Percentiles rank a stretch among this genome's conserved stretches.
These are phyloP conservation scores for Saccharomycopsis synnaedendra DNA, from an alignment of 805 yeast species.

Conservation along the genomic window DNA sequence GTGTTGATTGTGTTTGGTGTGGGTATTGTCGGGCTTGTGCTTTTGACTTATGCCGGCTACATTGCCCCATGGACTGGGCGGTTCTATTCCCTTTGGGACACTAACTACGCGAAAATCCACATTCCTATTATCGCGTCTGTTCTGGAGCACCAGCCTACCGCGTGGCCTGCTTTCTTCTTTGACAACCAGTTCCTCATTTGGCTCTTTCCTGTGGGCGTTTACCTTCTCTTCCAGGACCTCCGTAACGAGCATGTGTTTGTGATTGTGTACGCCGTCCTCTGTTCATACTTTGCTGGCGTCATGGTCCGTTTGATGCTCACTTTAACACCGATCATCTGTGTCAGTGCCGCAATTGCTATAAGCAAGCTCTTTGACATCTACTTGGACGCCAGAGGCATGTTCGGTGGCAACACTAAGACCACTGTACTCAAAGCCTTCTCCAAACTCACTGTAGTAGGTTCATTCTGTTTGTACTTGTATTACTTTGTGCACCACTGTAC, in stretches of 20 bases:
- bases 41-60: constrained; percentile 79
- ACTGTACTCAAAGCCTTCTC: constrained; percentile 30
- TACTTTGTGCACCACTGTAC: constrained; percentile 90
- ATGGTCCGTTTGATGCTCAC: constrained; percentile 98
- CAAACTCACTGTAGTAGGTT: constrained; percentile 47
- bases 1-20: constrained; percentile 40
- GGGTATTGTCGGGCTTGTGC: constrained; percentile 63
- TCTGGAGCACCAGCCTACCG: constrained; percentile 99
- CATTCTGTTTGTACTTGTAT: constrained; percentile 64
- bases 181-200: constrained; percentile 89
- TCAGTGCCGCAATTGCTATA: constrained; percentile 79
- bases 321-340: constrained; percentile 92
- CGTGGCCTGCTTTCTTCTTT: constrained; percentile 97
- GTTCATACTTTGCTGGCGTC: constrained; percentile 96
- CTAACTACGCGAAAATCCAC: constrained; percentile 93
- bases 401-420: not conserved
- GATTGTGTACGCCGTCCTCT: constrained; percentile 83
- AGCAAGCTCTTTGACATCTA: constrained; percentile 79
- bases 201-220: constrained; percentile 98
- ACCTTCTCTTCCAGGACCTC: constrained; percentile 79
- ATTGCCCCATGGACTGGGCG: constrained; percentile 99
- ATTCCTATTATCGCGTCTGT: constrained; percentile 98
- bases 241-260: constrained; percentile 88
- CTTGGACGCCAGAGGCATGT: constrained; percentile 40
- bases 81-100: constrained; percentile 97